Evolutionary conservation across 805 yeast genomes (phyloP), one percentile per base, ranked within the genome.

Genomic region (Schwanniomyces pseudopolymorphus): DNA sequence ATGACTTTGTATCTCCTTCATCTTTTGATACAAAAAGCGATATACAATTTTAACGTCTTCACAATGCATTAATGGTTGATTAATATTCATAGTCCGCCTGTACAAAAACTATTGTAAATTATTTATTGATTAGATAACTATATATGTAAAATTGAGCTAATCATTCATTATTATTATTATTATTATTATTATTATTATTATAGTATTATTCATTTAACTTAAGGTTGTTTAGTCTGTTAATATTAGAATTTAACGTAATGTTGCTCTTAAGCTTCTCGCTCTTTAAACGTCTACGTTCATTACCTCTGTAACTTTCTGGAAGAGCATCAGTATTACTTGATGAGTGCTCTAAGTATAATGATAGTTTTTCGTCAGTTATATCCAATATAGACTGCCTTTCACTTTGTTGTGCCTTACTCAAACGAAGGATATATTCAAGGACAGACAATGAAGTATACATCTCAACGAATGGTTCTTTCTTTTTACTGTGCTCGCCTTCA

Each of bases 291-390:
- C 44, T 16, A 19, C 52, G n/a, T 40, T 44, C 42, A 52, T 47
- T 39, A 53, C 55, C 41, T 51, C 43, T 16, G 55, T 48, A 31
- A 50, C 50, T 26, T 52, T 45, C 1, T 64, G 67, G 10, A 59
- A 47, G 16, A 20, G 56, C 43, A 7, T 58, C 48, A n/a, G 45
- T 40, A 39, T 52, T 46, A 24, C 44, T 24, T 10, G 55, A 43
- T 14, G 42, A 38, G 53, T 86, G 88, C 39, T 78, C 73, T 16
- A 87, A 63, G 52, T 84, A 87, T 1, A 83, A 55, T 3, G 82
- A 64, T 9, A 87, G 64, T 27, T 84, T 73, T 59, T 87, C 92
- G 58, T 87, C 94, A n/a, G 77, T 75, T 8, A 82, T 77, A 6
- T 78, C 67, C 7, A 80, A 57, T 3, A 85, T 63, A 1, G 83